These are phyloP conservation scores for Protomyces macrosporus DNA, from an alignment of 1,139 yeast genomes.

Conservation along the genomic window DNA sequence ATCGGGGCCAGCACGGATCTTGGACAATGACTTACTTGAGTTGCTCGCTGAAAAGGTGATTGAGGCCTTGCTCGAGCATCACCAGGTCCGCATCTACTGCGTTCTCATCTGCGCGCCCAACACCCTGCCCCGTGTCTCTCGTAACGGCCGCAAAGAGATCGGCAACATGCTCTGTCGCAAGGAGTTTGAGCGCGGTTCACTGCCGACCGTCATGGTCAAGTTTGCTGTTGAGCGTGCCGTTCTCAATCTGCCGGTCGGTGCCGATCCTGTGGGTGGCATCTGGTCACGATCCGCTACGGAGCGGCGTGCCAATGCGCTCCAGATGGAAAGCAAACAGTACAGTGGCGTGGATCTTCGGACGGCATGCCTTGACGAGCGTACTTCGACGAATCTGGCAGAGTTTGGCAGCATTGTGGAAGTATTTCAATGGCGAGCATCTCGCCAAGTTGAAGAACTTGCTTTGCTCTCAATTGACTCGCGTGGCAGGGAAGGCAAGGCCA, in stretches of 20 bases:
- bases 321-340: constrained; percentile 53
- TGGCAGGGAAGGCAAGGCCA: constrained; percentile 48
- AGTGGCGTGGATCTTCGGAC: constrained; percentile 77
- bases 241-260: constrained; percentile 64
- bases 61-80: constrained; percentile 61
- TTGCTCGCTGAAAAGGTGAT: constrained; percentile 52
- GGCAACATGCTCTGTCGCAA: constrained; percentile 91
- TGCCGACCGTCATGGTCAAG: constrained; percentile 73
- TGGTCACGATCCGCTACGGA: constrained; percentile 73
- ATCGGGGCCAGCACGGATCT: constrained; percentile 39
- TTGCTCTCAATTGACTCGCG: constrained; percentile 54
- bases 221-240: constrained; percentile 67
- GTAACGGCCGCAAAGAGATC: constrained; percentile 83
- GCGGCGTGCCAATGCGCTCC: constrained; percentile 51
- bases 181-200: constrained; percentile 67
- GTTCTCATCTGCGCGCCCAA: constrained; percentile 76
- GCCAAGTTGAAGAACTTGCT: constrained; percentile 75
- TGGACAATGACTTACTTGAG: constrained; percentile 58
- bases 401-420: constrained; percentile 69
- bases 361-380: constrained; percentile 67
- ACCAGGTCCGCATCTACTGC: constrained; percentile 74
- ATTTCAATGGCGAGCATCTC: constrained; percentile 68
- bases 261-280: constrained; percentile 69
- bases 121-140: constrained; percentile 71
- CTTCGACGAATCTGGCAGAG: constrained; percentile 66